Base-by-base conservation (phyloP, 2,329 filamentous ascomycete genomes). In the Aspergillus eucalypticola region DNA sequence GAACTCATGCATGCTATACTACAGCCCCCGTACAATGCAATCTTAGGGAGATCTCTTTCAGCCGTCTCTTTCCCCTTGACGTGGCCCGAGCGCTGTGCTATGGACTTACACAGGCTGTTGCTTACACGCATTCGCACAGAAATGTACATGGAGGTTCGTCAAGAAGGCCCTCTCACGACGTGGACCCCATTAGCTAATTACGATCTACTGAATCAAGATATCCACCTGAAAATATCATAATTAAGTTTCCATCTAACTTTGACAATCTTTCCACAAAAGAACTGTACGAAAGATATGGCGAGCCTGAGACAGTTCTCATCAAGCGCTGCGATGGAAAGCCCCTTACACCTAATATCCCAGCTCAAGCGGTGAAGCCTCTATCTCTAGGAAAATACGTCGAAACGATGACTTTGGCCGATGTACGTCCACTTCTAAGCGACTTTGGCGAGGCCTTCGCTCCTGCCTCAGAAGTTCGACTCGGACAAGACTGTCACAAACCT, bases 371-470 rank as follows among this genome's bases (percentile, higher is more conserved):
- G 3, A 15, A 67, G 1, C 68, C 69, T 5, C 56, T 73, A 3
- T 69, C 49, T 39, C 65, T 76, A 21, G 73, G 70, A 2, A 73
- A 73, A 61, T 39, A 64, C 5, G 69, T 69, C 6, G 61, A 73
- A 44, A 58, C 72, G 0, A 69, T 75, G 48, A 60, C 63, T 8
- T 27, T 74, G 21, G 60, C 62, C 1, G 75, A 78, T 11, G 63
- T 69, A 1, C 61, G 62, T 4, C 39, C 72, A 0, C 57, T 76
- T 53, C 71, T 78, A 1, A 66, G 62, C 60, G 75, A 78, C 62
- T 77, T 72, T 51, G 64, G 64, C 2, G 62, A 64, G 27, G 58
- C 62, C 17, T 66, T 65, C 29, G 2, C 64, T 1, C 69, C 71
- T 17, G 59, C 49, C 15, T 60, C 50, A 21, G 63, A 70, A 1